Evolutionary conservation across 371 early-diverging fungal species (phyloP), one percentile per base, ranked within the genome.

Genomic region (Chytridiales sp.): DNA sequence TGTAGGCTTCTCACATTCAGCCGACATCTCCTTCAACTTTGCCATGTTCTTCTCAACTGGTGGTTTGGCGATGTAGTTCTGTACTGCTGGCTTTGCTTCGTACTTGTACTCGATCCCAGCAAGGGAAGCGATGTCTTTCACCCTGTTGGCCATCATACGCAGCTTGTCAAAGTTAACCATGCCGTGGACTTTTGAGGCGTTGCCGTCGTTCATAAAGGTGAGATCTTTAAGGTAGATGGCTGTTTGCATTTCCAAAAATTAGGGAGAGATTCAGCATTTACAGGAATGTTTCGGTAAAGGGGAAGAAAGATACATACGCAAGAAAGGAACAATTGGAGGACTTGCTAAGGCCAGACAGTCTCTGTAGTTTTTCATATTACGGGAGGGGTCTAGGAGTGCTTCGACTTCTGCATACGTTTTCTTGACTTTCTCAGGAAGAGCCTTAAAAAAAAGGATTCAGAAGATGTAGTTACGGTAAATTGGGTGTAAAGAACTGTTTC

Each of bases 141-240:
- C 80, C 34, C 76, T 66, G 15, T 66, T 57, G 4, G 71, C 69
- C 75, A 83, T 76, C 77, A 78, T 76, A 22, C 78, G 66, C 27
- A 81, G 65, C 56, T 83, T 83, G 53, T 81, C 80, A 51, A 83
- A 75, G 57, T 83, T 83, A 54, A 83, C 67, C 71, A 83, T 63
- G 2, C 69, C 71, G 26, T 67, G 41, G n/a, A 81, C 66, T 30
- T 60, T 69, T 21, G 72, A 60, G n/a, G 62, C 49, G 70, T 83
- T 83, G 1, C 83, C 83, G 68, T 83, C 83, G 56, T 83, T 79
- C 43, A 81, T 69, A 62, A 83, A 83, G 0, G 79, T 80, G 27
- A 82, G 50, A 49, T 83, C 83, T 58, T 83, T 81, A 29, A 83
- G 43, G 59, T 79, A 83, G 0, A 81, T 78, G 21, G 83, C 79